Percentiles rank a stretch among this genome's conserved stretches.
Evolutionary conservation across 371 early-diverging fungal genomes (phyloP).

Genomic region (Mucor racemosus): DNA sequence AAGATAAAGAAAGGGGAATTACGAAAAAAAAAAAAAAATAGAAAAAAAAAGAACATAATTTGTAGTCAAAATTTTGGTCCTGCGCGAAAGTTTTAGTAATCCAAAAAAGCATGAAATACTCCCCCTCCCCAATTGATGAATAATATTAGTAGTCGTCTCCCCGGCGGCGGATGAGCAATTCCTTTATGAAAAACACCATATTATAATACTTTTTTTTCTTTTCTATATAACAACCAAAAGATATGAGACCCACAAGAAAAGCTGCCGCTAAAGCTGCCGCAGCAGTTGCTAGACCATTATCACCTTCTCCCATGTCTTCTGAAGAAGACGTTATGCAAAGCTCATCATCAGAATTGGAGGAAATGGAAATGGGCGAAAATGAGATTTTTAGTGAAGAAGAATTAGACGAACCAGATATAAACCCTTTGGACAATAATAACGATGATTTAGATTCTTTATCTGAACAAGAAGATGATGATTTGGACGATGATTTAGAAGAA

Average conservation of each 20-base stretch:
- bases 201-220: neutral
- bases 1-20: constrained; percentile 1
- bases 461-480: constrained; percentile 32
- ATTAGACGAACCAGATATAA: constrained; percentile 31
- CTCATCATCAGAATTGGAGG: constrained; percentile 21
- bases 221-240: neutral
- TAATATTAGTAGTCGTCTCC: neutral
- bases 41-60: neutral
- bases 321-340: constrained; percentile 20
- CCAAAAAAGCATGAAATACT: too few relatives aligned
- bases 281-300: constrained; percentile 19
- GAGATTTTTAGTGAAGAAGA: constrained; percentile 36
- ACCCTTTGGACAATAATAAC: constrained; percentile 17
- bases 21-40: constrained; percentile 1
- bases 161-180: neutral
- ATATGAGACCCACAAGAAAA: constrained; percentile 32
- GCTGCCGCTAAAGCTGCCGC: constrained; percentile 22
- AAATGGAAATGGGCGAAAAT: constrained; percentile 18
- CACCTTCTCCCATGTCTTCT: constrained; percentile 31
- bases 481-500: constrained; percentile 24
- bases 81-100: neutral
- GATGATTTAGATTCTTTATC: constrained; percentile 32
- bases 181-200: neutral
- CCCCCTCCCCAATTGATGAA: neutral
- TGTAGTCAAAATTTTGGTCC: too few relatives aligned